These are phyloP conservation scores for Hapsidospora chrysogenum DNA, from an alignment of 495 filamentous ascomycete species.

Conservation along the genomic window DNA sequence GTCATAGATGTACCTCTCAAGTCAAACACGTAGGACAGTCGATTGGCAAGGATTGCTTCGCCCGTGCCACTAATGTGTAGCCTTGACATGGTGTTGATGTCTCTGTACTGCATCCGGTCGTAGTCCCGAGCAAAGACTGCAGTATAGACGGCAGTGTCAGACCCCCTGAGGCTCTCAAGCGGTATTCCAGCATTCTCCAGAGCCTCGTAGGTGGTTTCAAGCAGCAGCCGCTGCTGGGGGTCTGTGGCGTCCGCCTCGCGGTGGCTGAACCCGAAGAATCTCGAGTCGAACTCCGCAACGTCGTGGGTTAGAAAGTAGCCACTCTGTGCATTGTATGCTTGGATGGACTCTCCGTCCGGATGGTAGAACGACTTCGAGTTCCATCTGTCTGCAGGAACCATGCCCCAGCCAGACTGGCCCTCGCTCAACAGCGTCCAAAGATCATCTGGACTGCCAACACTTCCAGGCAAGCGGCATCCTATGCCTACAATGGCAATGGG, in stretches of 20 bases:
- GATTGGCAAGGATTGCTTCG: slow-evolving; percentile 17
- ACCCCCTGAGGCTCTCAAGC: slow-evolving; percentile 24
- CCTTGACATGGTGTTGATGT: neutral
- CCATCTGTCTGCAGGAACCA: slow-evolving; percentile 44
- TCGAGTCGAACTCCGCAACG: slow-evolving; percentile 43
- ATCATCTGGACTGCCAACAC: slow-evolving; percentile 18
- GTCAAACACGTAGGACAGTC: slow-evolving; percentile 9
- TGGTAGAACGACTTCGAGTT: slow-evolving; percentile 24
- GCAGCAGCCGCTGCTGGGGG: slow-evolving; percentile 30
- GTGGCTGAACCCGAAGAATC: slow-evolving; percentile 33
- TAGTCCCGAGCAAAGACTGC: slow-evolving; percentile 3
- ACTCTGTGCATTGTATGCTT: neutral
- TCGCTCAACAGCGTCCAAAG: slow-evolving; percentile 21
- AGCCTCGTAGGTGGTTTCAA: slow-evolving; percentile 35
- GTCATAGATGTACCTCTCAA: slow-evolving; percentile 7
- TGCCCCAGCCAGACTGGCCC: slow-evolving; percentile 1
- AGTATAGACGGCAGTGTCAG: slow-evolving; percentile 7
- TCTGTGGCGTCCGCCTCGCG: slow-evolving; percentile 37
- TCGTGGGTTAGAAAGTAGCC: slow-evolving; percentile 9
- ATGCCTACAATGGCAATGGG: slow-evolving; percentile 36
- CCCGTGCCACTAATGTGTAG: slow-evolving; percentile 1
- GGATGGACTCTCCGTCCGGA: neutral
- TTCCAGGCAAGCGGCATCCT: slow-evolving; percentile 35
- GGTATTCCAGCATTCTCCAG: slow-evolving; percentile 32
- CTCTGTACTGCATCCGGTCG: neutral